Evolutionary conservation across 345 rosid species (phyloP).

Genomic region (Nephelium lappaceum): DNA sequence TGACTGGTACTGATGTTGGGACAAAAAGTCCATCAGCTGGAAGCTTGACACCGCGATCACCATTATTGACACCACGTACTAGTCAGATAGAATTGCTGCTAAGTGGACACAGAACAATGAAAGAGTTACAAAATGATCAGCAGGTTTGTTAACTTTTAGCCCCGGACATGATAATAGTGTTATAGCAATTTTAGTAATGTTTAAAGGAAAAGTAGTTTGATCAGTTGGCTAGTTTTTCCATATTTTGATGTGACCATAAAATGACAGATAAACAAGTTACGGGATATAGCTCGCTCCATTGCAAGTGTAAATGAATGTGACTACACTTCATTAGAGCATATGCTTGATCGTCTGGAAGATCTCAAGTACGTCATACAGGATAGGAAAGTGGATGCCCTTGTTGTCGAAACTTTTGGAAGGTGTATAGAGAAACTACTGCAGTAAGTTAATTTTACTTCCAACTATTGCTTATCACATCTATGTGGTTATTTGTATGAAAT

Average conservation of each 20-base stretch:
- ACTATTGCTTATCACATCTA: background rate
- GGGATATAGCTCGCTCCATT: slow-evolving; percentile 74
- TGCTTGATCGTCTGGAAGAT: slow-evolving; percentile 83
- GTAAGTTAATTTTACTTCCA: slow-evolving; percentile 41
- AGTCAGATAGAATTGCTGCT: slow-evolving; percentile 81
- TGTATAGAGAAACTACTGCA: slow-evolving; percentile 91
- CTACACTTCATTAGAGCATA: slow-evolving; percentile 62
- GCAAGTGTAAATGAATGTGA: slow-evolving; percentile 71
- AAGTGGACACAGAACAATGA: slow-evolving; percentile 66
- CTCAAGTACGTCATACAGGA: slow-evolving; percentile 91
- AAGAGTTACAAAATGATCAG: slow-evolving; percentile 80
- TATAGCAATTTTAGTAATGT: background rate
- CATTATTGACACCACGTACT: slow-evolving; percentile 68
- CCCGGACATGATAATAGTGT: background rate
- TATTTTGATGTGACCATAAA: slow-evolving; percentile 20
- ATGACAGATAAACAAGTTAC: slow-evolving; percentile 76
- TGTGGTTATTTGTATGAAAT: slow-evolving; percentile 2
- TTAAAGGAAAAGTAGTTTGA: background rate
- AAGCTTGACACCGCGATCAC: slow-evolving; percentile 93
- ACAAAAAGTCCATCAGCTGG: slow-evolving; percentile 60
- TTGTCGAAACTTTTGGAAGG: slow-evolving; percentile 97
- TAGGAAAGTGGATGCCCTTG: slow-evolving; percentile 90
- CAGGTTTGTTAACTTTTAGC: slow-evolving; percentile 52
- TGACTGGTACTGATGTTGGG: slow-evolving; percentile 43
- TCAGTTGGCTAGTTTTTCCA: slow-evolving; percentile 19